Base-by-base conservation (phyloP, 306 rosid genomes). In the Cucurbita ficifolia region DNA sequence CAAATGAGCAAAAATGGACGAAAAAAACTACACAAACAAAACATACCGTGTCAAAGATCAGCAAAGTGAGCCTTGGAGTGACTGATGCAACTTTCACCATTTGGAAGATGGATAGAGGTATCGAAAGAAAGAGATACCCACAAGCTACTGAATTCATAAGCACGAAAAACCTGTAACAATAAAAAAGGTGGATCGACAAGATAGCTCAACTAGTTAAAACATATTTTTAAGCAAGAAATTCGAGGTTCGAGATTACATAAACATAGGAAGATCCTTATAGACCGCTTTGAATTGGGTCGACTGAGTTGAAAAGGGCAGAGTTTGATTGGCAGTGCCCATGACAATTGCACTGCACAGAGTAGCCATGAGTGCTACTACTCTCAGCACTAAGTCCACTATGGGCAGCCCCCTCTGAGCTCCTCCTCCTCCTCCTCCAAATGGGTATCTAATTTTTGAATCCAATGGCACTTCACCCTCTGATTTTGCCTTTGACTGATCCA, bases 11-110 rank as follows among this genome's bases (percentile, higher is more conserved):
- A 22, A 1, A 29, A 11, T 59, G 19, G 5, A 12, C 4, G 13
- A 22, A 5, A 24, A 21, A 45, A 5, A 0, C 8, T 6, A 6
- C 8, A 39, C 8, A 5, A 5, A 8, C n/a, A 24, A 24, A 60
- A 17, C 39, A 81, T 87, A 87, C 92, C 87, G 82, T 79, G 80
- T 88, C 92, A 55, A 88, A 77, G 56, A 75, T 50, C 78, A 84
- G 16, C 33, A 83, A 77, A 59, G 86, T 64, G 72, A 86, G 81
- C 78, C 83, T 79, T 19, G 61, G 81, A 56, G 83, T 83, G 2
- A 60, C 79, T 12, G 88, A 77, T 8, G 21, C 40, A 65, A 61
- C 75, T 64, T 76, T 78, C 6, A 84, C 79, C 50, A 88, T 82
- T 76, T 88, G 89, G 67, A 88, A 82, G 70, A 83, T 33, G 4